Evolutionary conservation across 1,284 basidiomycete species (phyloP).

Genomic region (Marasmius tenuissimus): DNA sequence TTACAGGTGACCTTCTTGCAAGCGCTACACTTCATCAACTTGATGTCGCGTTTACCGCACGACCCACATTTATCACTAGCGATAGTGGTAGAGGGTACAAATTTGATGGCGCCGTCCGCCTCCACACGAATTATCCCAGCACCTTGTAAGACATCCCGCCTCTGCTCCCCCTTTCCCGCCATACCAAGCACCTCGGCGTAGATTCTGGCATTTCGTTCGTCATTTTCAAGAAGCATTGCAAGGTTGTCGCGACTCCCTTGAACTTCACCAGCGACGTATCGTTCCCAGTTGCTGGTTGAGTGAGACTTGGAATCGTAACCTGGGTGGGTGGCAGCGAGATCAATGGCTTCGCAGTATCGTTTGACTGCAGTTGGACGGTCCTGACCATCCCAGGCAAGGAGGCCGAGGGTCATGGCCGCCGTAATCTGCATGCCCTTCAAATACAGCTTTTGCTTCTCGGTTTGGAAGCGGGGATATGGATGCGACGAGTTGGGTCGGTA

Average conservation of each 20-base stretch:
- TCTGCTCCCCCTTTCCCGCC: slow-evolving; percentile 10
- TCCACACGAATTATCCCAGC: slow-evolving; percentile 18
- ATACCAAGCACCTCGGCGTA: slow-evolving; percentile 8
- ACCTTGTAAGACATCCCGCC: slow-evolving; percentile 22
- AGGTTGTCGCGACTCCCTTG: slow-evolving; percentile 25
- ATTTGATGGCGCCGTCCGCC: slow-evolving; percentile 16
- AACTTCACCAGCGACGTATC: slow-evolving; percentile 22
- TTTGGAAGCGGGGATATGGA: slow-evolving; percentile 18
- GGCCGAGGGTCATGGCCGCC: slow-evolving; percentile 26
- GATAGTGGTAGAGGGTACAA: slow-evolving; percentile 18
- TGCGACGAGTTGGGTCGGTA: slow-evolving; percentile 22
- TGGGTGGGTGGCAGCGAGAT: slow-evolving; percentile 25
- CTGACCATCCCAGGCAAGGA: slow-evolving; percentile 30
- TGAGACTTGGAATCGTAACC: slow-evolving; percentile 17
- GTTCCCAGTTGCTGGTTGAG: slow-evolving; percentile 20
- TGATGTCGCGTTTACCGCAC: slow-evolving; percentile 27
- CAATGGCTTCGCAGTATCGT: slow-evolving; percentile 31
- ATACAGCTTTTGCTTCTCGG: slow-evolving; percentile 18
- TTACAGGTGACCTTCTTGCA: slow-evolving; percentile 29
- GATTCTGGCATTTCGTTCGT: slow-evolving; percentile 14
- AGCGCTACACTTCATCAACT: slow-evolving; percentile 24
- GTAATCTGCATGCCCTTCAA: slow-evolving; percentile 32
- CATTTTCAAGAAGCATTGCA: slow-evolving; percentile 22
- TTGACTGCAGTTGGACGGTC: slow-evolving; percentile 33
- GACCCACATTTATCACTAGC: slow-evolving; percentile 28